phyloP scores from a whole-genome alignment of 2,329 filamentous ascomycete species.

The Lachnellula subtilissima region DNA sequence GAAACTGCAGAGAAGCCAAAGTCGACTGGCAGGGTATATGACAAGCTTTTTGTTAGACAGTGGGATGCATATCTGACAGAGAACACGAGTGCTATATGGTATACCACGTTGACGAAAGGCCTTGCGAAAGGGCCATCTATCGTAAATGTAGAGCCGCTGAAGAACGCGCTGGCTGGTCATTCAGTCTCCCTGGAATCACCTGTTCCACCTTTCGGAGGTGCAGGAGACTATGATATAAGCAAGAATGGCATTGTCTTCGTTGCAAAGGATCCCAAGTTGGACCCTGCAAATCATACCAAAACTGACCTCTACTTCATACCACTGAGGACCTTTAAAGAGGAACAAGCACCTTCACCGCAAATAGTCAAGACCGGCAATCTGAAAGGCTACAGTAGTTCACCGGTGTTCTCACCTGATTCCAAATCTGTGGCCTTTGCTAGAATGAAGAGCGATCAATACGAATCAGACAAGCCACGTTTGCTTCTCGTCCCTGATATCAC shows the following conservation, averaged over 20 bases:
- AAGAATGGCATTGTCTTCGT: conserved; percentile 64
- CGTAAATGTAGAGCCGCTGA: conserved; percentile 42
- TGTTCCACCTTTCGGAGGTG: conserved; percentile 72
- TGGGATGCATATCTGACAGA: conserved; percentile 74
- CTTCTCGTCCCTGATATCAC: conserved; percentile 59
- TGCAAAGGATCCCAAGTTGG: conserved; percentile 52
- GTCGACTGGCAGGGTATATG: conserved; percentile 67
- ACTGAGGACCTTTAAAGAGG: conserved; percentile 54
- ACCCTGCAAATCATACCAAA: conserved; percentile 72
- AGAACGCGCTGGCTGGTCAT: conserved; percentile 55
- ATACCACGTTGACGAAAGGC: conserved; percentile 51
- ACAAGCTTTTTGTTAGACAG: conserved; percentile 71
- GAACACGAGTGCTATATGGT: conserved; percentile 69
- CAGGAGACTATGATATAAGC: conserved; percentile 74
- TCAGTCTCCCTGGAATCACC: conserved; percentile 54
- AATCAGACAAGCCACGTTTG: conserved; percentile 70
- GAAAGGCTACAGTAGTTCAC: conserved; percentile 59
- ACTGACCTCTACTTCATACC: conserved; percentile 73
- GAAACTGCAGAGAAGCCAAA: conserved; percentile 53
- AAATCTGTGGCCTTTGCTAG: conserved; percentile 69
- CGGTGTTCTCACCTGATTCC: conserved; percentile 71
- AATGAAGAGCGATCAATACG: conserved; percentile 74
- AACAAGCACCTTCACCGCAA: conserved; percentile 45
- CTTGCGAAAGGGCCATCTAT: conserved; percentile 20
- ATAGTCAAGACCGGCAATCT: conserved; percentile 53